Percentiles rank a stretch among this genome's conserved stretches.
Evolutionary conservation across 805 yeast genomes (phyloP).

Genomic region (Saturnispora sanitii): DNA sequence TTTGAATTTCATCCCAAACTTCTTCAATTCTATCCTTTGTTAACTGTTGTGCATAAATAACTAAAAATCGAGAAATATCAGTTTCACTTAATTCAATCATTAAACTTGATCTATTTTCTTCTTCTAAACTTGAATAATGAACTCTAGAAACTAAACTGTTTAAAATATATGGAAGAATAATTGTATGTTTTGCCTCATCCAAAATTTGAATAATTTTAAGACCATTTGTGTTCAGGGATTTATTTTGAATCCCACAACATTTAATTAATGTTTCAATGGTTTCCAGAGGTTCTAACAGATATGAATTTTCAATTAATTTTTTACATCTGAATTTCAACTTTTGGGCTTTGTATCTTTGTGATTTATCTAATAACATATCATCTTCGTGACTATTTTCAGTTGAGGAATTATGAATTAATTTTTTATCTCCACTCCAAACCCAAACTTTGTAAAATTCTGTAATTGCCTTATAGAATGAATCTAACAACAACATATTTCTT

Average conservation of each 20-base stretch:
- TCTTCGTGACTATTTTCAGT: not conserved
- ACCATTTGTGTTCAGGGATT: constrained; percentile 14
- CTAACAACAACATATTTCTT: constrained; percentile 46
- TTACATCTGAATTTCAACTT: constrained; percentile 63
- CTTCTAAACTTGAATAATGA: constrained; percentile 23
- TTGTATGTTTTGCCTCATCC: constrained; percentile 74
- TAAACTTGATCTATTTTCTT: constrained; percentile 35
- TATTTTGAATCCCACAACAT: constrained; percentile 16
- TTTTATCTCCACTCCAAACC: constrained; percentile 25
- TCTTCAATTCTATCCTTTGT: constrained; percentile 69
- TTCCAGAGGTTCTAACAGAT: constrained; percentile 61
- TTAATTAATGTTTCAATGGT: constrained; percentile 56
- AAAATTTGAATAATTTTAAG: constrained; percentile 58
- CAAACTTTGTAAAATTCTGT: constrained; percentile 52
- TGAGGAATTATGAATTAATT: not conserved
- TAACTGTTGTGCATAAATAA: constrained; percentile 38
- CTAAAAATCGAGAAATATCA: constrained; percentile 42
- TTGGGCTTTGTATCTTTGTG: constrained; percentile 39
- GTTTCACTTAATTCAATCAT: constrained; percentile 36
- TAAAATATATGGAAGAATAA: constrained; percentile 60
- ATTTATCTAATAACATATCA: constrained; percentile 14
- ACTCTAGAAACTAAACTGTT: constrained; percentile 43
- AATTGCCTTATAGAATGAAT: constrained; percentile 54
- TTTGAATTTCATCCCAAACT: constrained; percentile 50
- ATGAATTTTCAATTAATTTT: constrained; percentile 52